Evolutionary conservation across 2,329 filamentous ascomycete species (phyloP).

Genomic region (Hypomyces rosellus): DNA sequence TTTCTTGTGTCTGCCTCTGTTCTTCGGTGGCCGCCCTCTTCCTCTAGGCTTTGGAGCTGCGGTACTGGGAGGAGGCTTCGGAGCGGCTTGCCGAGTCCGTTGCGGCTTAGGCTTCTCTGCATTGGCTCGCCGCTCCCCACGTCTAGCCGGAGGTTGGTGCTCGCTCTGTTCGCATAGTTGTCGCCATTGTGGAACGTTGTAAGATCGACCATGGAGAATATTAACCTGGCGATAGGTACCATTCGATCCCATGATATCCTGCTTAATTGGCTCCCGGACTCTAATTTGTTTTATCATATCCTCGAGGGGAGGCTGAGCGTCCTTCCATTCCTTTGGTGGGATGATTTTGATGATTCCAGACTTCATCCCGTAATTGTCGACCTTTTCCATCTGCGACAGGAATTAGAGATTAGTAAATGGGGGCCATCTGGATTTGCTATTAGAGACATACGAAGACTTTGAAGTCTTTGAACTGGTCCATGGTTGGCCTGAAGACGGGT

Average conservation of each 20-base stretch:
- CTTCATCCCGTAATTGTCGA: constrained; percentile 94
- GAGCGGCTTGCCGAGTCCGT: constrained; percentile 31
- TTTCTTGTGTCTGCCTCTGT: constrained; percentile 32
- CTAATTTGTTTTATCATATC: constrained; percentile 85
- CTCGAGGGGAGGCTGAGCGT: constrained; percentile 69
- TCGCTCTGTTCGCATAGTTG: constrained; percentile 89
- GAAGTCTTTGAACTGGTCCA: constrained; percentile 93
- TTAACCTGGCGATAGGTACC: constrained; percentile 97
- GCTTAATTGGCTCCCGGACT: constrained; percentile 95
- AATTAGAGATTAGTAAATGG: constrained; percentile 21
- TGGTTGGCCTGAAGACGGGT: constrained; percentile 90
- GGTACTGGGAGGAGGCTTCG: constrained; percentile 23
- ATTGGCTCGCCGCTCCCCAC: constrained; percentile 71
- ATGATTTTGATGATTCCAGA: constrained; percentile 96
- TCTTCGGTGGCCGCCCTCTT: constrained; percentile 33
- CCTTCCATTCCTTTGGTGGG: constrained; percentile 87
- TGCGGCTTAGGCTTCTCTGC: constrained; percentile 45
- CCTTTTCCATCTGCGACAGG: constrained; percentile 58
- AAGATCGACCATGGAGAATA: constrained; percentile 89
- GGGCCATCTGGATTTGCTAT: neutral
- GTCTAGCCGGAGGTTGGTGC: constrained; percentile 86
- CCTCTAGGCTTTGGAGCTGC: constrained; percentile 34
- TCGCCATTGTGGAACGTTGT: constrained; percentile 96
- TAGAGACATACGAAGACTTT: constrained; percentile 68
- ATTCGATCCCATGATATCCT: constrained; percentile 94